Base-by-base conservation (phyloP, 192 early-diverging fungal species). In the Umbelopsis sp. region DNA sequence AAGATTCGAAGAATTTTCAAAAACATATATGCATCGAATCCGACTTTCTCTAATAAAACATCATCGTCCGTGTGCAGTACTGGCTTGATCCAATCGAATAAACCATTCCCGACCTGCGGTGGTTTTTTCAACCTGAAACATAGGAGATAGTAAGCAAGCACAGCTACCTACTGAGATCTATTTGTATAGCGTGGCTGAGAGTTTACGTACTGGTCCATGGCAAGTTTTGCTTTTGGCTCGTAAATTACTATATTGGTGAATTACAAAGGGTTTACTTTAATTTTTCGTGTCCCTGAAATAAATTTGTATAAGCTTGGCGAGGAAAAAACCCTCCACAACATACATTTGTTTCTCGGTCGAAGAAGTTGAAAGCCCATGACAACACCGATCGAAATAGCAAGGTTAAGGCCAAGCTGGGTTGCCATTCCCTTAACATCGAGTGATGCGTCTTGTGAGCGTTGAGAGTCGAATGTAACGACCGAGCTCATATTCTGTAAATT, bases 1-100 rank as follows among this genome's bases (percentile, higher is more conserved):
- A 84, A 79, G 50, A 91, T 75, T 25, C 82, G 82, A 22, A 92
- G 31, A 54, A 91, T 91, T 4, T 87, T 83, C 62, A 94, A 74
- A 74, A 90, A 89, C 32, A 92, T 73, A 32, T 91, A 87, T 10
- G 91, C 90, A 75, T 94, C 92, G 12, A 89, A 74, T 24, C 89
- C 92, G 3, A 92, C 85, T 20, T 84, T 87, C 14, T 86, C 83
- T 24, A 92, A 69, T 44, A 94, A 73, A 8, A 76, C 80, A 62
- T 81, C 70, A 51, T 94, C 91, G 59, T 83, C 75, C 26, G 83
- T 75, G 21, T 77, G 84, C 79, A 83, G 84, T 38, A 94, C 77
- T 4, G 88, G 79, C 2, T 79, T 72, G 41, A 88, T 78, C 92
- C 92, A 94, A 7, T 86, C 78, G 59, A 91, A 86, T 32, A 87